Evolutionary conservation across 106 monocot genomes (phyloP).

Genomic region (Phalaenopsis equestris): DNA sequence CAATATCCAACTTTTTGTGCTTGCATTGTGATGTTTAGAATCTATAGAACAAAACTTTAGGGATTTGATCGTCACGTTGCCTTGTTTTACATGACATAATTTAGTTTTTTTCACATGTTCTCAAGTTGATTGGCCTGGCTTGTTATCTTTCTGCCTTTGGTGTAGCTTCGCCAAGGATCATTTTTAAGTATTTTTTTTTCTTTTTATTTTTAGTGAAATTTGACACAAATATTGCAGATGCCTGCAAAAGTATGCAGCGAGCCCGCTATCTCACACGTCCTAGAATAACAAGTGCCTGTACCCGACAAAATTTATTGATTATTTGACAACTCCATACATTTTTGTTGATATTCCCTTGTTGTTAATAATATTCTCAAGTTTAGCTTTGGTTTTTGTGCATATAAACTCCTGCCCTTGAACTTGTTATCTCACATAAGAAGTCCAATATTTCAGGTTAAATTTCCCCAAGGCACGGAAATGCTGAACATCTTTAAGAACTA

Average conservation of each 20-base stretch:
- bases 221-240: too few species aligned
- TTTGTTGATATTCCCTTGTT: too few species aligned
- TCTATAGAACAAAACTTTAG: background rate
- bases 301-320: background rate
- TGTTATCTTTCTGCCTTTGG: too few species aligned
- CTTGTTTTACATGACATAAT: too few species aligned
- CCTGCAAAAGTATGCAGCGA: too few species aligned
- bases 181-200: too few species aligned
- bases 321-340: background rate
- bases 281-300: too few species aligned
- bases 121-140: too few species aligned
- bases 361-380: background rate
- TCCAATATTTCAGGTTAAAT: slow-evolving; percentile 54
- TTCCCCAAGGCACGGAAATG: slow-evolving; percentile 73
- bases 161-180: too few species aligned
- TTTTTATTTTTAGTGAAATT: too few species aligned
- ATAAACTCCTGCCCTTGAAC: background rate
- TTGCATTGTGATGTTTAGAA: background rate
- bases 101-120: too few species aligned
- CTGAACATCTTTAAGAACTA: slow-evolving; percentile 73
- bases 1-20: background rate
- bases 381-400: background rate
- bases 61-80: background rate
- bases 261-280: too few species aligned
- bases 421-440: background rate